Evolutionary conservation across 106 monocot species (phyloP), one percentile per base, ranked within the genome.

Genomic region (Dendrobium chrysotoxum): DNA sequence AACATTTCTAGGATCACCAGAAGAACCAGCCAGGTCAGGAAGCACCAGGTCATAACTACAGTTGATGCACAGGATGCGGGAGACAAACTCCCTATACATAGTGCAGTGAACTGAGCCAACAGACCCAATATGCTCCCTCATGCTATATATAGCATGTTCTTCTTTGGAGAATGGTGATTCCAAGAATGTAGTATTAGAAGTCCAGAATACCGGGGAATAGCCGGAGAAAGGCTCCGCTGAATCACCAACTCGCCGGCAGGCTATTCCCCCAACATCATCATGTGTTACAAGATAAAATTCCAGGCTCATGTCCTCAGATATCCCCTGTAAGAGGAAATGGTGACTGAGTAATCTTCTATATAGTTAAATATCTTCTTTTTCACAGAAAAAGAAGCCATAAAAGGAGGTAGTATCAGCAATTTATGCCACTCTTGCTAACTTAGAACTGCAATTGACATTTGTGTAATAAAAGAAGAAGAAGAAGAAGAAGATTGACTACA

Each of bases 271-370:
- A 35, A 85, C 76, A 26, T 99, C 91, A 84, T 99, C 91, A 75
- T 99, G 93, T 40, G 84, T 40, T 26, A 95, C 84, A 25, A 99
- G 90, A 84, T 83, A 99, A 73, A 99, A 95, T 57, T 88, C 93
- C 85, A 99, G 85, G 23, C 55, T 79, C 87, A 79, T 87, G 83
- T 81, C 83, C 82, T 91, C 91, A 73, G 85, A 91, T 53, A 99
- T 93, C 6, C 99, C 99, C 95, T 99, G 86, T 78, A 25, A 46
- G 53, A 87, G 74, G 71, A 86, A 84, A 82, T 28, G 39, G 55
- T 26, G 10, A 44, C 70, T 72, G 31, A 86, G 72, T 42, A 57
- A 77, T 72, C 28, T 76, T 47, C 1, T 7, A 15, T 26, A 7
- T 7, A 20, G n/a, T 41, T 13, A 76, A 15, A 26, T 47, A 26